Percentiles rank a stretch among this genome's conserved stretches.
These are phyloP conservation scores for Pseudophaeomoniella oleicola DNA, from an alignment of 2,329 filamentous ascomycete species.

Conservation along the genomic window DNA sequence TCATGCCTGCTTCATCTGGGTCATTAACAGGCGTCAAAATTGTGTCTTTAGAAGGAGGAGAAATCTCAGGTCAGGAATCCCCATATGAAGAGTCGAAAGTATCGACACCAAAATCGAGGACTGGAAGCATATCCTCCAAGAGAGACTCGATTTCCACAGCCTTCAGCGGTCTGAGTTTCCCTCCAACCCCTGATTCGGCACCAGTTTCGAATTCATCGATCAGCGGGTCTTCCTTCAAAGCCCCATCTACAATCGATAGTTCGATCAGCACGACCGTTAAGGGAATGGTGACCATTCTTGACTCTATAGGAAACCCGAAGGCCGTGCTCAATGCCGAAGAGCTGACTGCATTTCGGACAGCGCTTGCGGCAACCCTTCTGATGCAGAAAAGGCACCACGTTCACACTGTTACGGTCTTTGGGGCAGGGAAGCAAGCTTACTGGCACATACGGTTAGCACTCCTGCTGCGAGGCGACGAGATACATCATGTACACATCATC, in stretches of 20 bases:
- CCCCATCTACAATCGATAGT: slow-evolving; percentile 16
- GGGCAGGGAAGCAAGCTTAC: slow-evolving; percentile 78
- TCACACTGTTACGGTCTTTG: slow-evolving; percentile 69
- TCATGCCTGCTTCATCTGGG: slow-evolving; percentile 51
- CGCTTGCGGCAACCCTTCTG: slow-evolving; percentile 44
- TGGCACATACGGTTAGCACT: slow-evolving; percentile 85
- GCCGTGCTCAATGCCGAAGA: slow-evolving; percentile 54
- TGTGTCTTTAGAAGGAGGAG: slow-evolving; percentile 35
- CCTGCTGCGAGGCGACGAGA: slow-evolving; percentile 47
- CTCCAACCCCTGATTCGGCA: slow-evolving; percentile 16
- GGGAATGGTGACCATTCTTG: slow-evolving; percentile 46
- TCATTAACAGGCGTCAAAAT: slow-evolving; percentile 50
- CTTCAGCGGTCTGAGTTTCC: slow-evolving; percentile 20
- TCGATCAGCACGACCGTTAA: slow-evolving; percentile 32
- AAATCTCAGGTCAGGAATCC: slow-evolving; percentile 5
- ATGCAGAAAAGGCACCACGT: slow-evolving; percentile 53
- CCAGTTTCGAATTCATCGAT: slow-evolving; percentile 10
- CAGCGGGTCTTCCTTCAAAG: slow-evolving; percentile 12
- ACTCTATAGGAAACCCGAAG: slow-evolving; percentile 40
- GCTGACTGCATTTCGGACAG: slow-evolving; percentile 55
- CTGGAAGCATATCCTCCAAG: slow-evolving; percentile 7
- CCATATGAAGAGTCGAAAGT: slow-evolving; percentile 1
- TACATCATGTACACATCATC: slow-evolving; percentile 70
- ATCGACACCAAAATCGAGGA: slow-evolving; percentile 5
- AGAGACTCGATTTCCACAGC: slow-evolving; percentile 19